Evolutionary conservation across 2,329 filamentous ascomycete genomes (phyloP).

Genomic region (Cercospora janseana): DNA sequence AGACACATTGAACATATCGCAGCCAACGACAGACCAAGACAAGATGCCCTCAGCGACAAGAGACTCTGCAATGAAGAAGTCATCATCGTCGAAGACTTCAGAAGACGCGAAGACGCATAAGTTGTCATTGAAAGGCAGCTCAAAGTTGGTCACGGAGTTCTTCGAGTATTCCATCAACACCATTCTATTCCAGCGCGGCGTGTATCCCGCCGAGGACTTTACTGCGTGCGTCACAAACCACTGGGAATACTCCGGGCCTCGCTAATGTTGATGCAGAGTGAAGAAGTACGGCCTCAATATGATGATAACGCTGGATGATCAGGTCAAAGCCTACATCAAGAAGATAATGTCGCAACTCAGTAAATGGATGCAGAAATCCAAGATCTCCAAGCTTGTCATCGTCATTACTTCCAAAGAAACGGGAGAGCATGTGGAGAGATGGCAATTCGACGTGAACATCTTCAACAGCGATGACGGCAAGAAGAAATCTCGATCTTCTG

Average conservation of each 20-base stretch:
- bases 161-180: slow-evolving; percentile 99
- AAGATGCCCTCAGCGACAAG: slow-evolving; percentile 23
- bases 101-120: slow-evolving; percentile 91
- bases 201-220: slow-evolving; percentile 94
- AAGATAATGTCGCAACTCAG: slow-evolving; percentile 98
- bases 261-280: slow-evolving; percentile 53
- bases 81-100: slow-evolving; percentile 31
- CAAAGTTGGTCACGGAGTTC: slow-evolving; percentile 67
- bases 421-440: slow-evolving; percentile 90
- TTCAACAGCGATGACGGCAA: slow-evolving; percentile 45
- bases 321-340: slow-evolving; percentile 98
- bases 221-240: slow-evolving; percentile 62
- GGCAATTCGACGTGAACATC: slow-evolving; percentile 76
- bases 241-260: not conserved
- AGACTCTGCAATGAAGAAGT: slow-evolving; percentile 18
- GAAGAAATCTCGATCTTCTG: slow-evolving; percentile 34
- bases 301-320: slow-evolving; percentile 94
- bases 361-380: slow-evolving; percentile 95
- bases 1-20: slow-evolving; percentile 4
- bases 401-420: slow-evolving; percentile 97
- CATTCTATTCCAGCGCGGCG: slow-evolving; percentile 85
- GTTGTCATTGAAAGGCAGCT: slow-evolving; percentile 76
- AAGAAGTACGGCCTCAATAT: slow-evolving; percentile 99
- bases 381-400: slow-evolving; percentile 95
- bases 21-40: not conserved